Evolutionary conservation across 495 filamentous ascomycete genomes (phyloP).

Genomic region (Aspergillus baeticus): DNA sequence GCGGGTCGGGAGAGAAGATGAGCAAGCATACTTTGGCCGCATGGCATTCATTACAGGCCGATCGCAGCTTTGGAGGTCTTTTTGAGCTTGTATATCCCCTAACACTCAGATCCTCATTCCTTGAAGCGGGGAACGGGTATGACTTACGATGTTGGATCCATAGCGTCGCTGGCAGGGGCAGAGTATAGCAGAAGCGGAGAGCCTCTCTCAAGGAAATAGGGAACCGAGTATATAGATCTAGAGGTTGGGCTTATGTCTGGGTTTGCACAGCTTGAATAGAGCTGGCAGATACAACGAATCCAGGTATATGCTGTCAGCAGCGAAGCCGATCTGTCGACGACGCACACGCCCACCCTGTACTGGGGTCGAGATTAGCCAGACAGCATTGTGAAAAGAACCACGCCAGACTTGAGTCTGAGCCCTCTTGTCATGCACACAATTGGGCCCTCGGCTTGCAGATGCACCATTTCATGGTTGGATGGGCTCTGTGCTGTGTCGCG

Average conservation of each 20-base stretch:
- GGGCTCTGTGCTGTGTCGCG: not conserved
- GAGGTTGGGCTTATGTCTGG: not conserved
- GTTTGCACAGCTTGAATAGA: not conserved
- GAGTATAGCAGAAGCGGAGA: not conserved
- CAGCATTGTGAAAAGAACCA: slow-evolving; percentile 10
- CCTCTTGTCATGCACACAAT: not conserved
- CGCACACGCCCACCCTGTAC: not conserved
- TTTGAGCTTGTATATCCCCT: slow-evolving; percentile 11
- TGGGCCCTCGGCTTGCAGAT: slow-evolving; percentile 1
- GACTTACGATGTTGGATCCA: slow-evolving; percentile 4
- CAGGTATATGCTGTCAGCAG: slow-evolving; percentile 13
- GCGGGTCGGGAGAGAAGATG: not conserved
- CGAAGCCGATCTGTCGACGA: not conserved
- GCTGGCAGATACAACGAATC: slow-evolving; percentile 4
- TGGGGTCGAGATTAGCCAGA: slow-evolving; percentile 7
- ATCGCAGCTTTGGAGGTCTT: slow-evolving; percentile 19
- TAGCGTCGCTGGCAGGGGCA: not conserved
- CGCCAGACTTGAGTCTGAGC: slow-evolving; percentile 10
- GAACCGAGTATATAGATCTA: slow-evolving; percentile 2
- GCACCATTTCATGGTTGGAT: not conserved
- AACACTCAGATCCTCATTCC: not conserved
- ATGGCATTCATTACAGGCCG: slow-evolving; percentile 22
- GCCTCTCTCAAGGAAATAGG: not conserved
- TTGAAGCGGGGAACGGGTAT: no score
- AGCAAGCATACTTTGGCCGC: slow-evolving; percentile 15